Evolutionary conservation across 2,329 filamentous ascomycete genomes (phyloP).

Genomic region (Fonsecaea monophora): DNA sequence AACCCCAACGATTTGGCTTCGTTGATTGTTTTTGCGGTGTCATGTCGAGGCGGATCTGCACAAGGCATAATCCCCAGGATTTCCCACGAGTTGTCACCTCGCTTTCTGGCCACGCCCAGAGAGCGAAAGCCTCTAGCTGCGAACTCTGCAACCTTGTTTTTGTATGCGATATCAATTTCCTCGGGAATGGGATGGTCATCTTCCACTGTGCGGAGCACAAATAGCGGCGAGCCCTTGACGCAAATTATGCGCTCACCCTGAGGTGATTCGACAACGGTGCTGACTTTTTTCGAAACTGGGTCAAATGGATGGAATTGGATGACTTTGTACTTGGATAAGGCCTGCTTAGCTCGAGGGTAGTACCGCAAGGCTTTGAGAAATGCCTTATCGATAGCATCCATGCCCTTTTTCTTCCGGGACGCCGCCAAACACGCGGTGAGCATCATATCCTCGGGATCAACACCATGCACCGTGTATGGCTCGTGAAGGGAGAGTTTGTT

Average conservation of each 20-base stretch:
- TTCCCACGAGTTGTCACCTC: slow-evolving; percentile 80
- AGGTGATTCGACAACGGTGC: slow-evolving; percentile 80
- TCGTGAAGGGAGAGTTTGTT: slow-evolving; percentile 90
- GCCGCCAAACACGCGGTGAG: slow-evolving; percentile 88
- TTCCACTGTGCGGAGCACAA: slow-evolving; percentile 85
- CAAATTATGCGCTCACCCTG: slow-evolving; percentile 84
- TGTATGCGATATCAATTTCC: slow-evolving; percentile 80
- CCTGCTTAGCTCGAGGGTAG: slow-evolving; percentile 82
- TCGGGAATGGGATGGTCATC: slow-evolving; percentile 81
- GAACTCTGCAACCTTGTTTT: slow-evolving; percentile 91
- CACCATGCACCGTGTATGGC: slow-evolving; percentile 80
- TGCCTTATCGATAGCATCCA: slow-evolving; percentile 93
- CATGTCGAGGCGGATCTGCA: slow-evolving; percentile 87
- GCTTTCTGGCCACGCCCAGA: slow-evolving; percentile 90
- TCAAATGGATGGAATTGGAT: slow-evolving; percentile 88
- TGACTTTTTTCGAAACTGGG: slow-evolving; percentile 91
- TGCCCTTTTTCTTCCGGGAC: slow-evolving; percentile 93
- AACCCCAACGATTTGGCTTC: slow-evolving; percentile 87
- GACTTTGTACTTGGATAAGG: slow-evolving; percentile 83
- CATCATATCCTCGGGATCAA: slow-evolving; percentile 88
- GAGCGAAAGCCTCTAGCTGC: slow-evolving; percentile 93
- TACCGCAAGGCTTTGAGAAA: slow-evolving; percentile 84
- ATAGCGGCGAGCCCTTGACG: slow-evolving; percentile 88
- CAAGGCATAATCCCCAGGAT: slow-evolving; percentile 95
- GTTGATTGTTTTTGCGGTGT: slow-evolving; percentile 87